Conservation (phyloP, 1,284 basidiomycete species). For the Coriolopsis trogii region DNA sequence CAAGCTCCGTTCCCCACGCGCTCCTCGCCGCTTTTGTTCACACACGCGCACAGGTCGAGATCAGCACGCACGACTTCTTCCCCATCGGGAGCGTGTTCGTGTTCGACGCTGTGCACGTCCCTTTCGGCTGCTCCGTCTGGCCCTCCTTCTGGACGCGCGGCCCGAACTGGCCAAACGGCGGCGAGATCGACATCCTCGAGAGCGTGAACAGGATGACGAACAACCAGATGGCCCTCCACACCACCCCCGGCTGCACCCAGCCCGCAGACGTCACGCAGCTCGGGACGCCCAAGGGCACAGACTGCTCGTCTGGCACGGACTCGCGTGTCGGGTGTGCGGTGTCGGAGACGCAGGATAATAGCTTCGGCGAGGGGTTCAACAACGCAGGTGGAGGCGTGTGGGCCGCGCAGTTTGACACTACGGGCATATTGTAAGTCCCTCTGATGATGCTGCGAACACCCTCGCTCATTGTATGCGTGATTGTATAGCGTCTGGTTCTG, state of each 20-base stretch:
- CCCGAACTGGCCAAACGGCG: conserved; percentile 49
- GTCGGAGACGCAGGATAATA: conserved; percentile 55
- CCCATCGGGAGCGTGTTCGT: conserved; percentile 60
- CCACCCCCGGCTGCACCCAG: conserved; percentile 39
- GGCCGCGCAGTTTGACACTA: conserved; percentile 65
- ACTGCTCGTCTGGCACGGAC: conserved; percentile 48
- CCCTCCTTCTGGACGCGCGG: conserved; percentile 45
- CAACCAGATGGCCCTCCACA: conserved; percentile 69
- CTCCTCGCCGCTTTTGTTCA: background rate
- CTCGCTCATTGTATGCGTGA: background rate
- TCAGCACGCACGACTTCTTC: conserved; percentile 51
- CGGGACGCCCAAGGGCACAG: conserved; percentile 29
- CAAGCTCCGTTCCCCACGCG: background rate
- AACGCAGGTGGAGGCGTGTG: conserved; percentile 73
- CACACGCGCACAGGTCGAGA: conserved; percentile 42
- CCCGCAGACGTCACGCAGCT: conserved; percentile 30
- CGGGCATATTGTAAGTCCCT: conserved; percentile 58
- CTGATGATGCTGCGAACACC: conserved; percentile 53
- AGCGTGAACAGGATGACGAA: conserved; percentile 39
- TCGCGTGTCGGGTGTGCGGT: conserved; percentile 60
- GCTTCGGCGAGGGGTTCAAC: conserved; percentile 62
- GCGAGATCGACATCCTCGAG: conserved; percentile 55
- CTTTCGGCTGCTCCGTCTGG: conserved; percentile 68
- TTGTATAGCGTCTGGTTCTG: conserved; percentile 70
- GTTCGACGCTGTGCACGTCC: conserved; percentile 61